Evolutionary conservation across 257 asterid species (phyloP), one percentile per base, ranked within the genome.

Genomic region (Jacaranda copaia): DNA sequence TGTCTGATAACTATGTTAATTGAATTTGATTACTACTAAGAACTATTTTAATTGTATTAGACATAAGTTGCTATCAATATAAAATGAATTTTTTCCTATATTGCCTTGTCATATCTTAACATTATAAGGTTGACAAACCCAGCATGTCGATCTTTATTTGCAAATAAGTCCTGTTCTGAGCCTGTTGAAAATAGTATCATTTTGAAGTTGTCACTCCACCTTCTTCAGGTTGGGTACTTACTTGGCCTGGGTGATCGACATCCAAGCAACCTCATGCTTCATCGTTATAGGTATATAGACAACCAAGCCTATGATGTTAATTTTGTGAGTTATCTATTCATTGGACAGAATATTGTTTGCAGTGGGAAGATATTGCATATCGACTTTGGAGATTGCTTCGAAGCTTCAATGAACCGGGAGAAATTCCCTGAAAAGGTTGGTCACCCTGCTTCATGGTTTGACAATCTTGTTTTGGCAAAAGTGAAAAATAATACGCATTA

Each of bases 301-400:
- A 57, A 61, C 35, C 51, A 43, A 52, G 13, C 14, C 57, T 14
- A 6, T 63, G 62, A 25, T 69, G 58, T 61, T 75, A 18, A 60
- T 55, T 68, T 77, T 75, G 57, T 58, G 55, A 58, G 16, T 49
- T 76, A 52, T 69, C 35, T 3, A 59, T 58, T 62, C 81, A 75
- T 82, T 61, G 66, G 19, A 40, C 40, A 58, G 46, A 10, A 18
- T 72, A 57, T n/a, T 78, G 72, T 84, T 81, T 61, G 76, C 92
- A 95, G 99, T 88, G 99, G 99, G 75, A 93, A 96, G 92, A 93
- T 96, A 81, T 74, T 96, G 91, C 99, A 96, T 81, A 96, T 96
- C 15, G 98, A 96, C 80, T 96, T 96, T 80, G 99, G 99, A 78
- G 99, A 96, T 88, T 96, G 99, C 91, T 96, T 96, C 89, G 99